Evolutionary conservation across 148 eudicot species (phyloP).

Genomic region (Rhododendron griersonianum): DNA sequence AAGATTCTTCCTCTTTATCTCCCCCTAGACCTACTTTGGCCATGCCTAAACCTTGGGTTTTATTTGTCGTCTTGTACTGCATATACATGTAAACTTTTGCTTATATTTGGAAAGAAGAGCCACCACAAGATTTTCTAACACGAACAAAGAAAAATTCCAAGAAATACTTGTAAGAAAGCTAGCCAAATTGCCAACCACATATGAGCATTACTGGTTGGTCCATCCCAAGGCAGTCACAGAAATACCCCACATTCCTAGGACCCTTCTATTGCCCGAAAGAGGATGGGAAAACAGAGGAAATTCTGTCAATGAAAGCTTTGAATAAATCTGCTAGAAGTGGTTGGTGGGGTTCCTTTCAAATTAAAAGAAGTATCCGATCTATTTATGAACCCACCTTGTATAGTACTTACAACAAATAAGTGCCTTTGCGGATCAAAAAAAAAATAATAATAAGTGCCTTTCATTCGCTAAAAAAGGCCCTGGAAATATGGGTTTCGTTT

Average conservation of each 20-base stretch:
- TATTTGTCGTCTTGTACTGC: background rate
- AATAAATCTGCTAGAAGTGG: background rate
- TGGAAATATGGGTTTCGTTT: background rate
- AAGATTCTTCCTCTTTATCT: slow-evolving; percentile 25
- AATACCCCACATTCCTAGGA: slow-evolving; percentile 16
- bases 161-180: background rate
- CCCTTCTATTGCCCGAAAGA: slow-evolving; percentile 6
- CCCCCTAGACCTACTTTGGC: background rate
- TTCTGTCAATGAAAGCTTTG: background rate
- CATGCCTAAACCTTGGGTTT: background rate
- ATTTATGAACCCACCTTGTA: background rate
- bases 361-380: background rate
- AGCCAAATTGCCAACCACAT: background rate
- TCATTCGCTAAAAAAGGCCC: slow-evolving; percentile 11
- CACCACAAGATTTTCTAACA: background rate
- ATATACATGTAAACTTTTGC: background rate
- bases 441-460: slow-evolving; percentile 10
- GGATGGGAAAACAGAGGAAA: slow-evolving; percentile 3
- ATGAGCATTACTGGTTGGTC: background rate
- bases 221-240: background rate
- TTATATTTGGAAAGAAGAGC: background rate
- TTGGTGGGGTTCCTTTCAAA: slow-evolving; percentile 13
- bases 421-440: no score
- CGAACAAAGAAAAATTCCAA: background rate
- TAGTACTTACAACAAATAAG: background rate